Evolutionary conservation across 768 basidiomycete species (phyloP).

Genomic region (Cystobasidiopsis lactophilus): DNA sequence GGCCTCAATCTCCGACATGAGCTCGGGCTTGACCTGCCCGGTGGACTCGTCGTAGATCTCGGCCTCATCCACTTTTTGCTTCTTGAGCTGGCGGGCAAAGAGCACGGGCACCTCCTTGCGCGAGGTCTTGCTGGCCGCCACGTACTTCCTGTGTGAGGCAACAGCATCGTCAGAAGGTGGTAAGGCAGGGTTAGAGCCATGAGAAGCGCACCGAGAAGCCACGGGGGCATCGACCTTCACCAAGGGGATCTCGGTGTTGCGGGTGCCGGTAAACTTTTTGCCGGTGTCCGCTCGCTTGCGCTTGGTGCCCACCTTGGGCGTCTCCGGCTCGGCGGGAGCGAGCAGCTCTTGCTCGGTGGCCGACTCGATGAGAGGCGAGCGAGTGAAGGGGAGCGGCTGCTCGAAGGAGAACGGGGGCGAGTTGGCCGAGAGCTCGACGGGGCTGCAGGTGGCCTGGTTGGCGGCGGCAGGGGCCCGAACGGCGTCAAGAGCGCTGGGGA

Average conservation of each 20-base stretch:
- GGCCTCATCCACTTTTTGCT: not conserved
- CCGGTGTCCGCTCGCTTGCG: not conserved
- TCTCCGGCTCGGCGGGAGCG: not conserved
- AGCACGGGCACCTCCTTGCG: conserved; percentile 14
- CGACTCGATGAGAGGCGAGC: too few relatives aligned
- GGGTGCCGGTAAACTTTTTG: conserved; percentile 17
- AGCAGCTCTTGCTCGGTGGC: too few relatives aligned
- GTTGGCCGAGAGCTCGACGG: not conserved
- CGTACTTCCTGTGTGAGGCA: conserved; percentile 13
- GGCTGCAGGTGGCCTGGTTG: not conserved
- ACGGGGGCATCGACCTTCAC: conserved; percentile 18
- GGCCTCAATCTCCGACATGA: conserved; percentile 18
- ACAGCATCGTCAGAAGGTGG: not conserved
- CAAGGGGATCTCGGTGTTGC: conserved; percentile 16
- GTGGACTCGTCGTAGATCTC: not conserved
- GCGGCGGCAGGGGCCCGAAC: not conserved
- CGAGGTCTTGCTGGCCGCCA: conserved; percentile 16
- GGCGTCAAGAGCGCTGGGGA: not conserved
- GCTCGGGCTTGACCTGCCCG: not conserved
- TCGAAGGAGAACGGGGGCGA: not conserved
- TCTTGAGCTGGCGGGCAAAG: conserved; percentile 1
- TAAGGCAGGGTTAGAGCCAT: not conserved
- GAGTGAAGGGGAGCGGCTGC: too few relatives aligned
- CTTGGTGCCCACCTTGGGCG: not conserved
- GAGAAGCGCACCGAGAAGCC: conserved; percentile 4